Conservation (phyloP, 108 stramenopile genomes). For the Cyclotella distinguenda region DNA sequence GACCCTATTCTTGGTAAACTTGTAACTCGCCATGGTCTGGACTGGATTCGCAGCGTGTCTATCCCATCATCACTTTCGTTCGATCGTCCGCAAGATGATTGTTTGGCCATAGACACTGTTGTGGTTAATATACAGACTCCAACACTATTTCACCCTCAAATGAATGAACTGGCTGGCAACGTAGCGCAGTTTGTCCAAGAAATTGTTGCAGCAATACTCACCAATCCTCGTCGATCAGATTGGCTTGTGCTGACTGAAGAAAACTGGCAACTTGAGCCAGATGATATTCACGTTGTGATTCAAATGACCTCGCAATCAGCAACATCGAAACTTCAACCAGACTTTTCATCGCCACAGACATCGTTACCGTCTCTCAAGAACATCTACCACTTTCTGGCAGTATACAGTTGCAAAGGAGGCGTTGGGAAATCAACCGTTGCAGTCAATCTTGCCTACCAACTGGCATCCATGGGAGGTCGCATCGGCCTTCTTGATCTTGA, state of each 20-base stretch:
- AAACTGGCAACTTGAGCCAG: constrained; percentile 5
- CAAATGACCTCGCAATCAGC: constrained; percentile 18
- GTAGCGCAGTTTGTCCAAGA: constrained; percentile 44
- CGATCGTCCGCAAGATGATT: not conserved
- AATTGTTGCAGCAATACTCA: constrained; percentile 23
- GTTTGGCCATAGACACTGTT: constrained; percentile 2
- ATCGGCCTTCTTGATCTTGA: constrained; percentile 98
- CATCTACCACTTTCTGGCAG: constrained; percentile 77
- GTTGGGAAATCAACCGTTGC: constrained; percentile 99
- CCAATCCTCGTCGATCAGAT: not conserved
- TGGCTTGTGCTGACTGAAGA: constrained; percentile 18
- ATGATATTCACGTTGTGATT: constrained; percentile 23
- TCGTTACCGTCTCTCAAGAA: constrained; percentile 69
- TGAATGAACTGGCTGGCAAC: constrained; percentile 47
- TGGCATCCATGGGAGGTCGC: constrained; percentile 79
- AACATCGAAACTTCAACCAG: constrained; percentile 42
- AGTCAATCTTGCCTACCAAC: constrained; percentile 95
- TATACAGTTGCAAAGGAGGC: constrained; percentile 94
- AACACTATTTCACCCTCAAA: constrained; percentile 65
- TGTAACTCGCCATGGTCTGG: constrained; percentile 26
- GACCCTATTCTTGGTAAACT: constrained; percentile 38
- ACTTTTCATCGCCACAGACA: constrained; percentile 35
- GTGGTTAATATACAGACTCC: constrained; percentile 64
- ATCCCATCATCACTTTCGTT: constrained; percentile 26
- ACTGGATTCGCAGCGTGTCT: constrained; percentile 38